These are phyloP conservation scores for Alternaria rosae DNA, from an alignment of 2,329 filamentous ascomycete genomes.

Conservation along the genomic window DNA sequence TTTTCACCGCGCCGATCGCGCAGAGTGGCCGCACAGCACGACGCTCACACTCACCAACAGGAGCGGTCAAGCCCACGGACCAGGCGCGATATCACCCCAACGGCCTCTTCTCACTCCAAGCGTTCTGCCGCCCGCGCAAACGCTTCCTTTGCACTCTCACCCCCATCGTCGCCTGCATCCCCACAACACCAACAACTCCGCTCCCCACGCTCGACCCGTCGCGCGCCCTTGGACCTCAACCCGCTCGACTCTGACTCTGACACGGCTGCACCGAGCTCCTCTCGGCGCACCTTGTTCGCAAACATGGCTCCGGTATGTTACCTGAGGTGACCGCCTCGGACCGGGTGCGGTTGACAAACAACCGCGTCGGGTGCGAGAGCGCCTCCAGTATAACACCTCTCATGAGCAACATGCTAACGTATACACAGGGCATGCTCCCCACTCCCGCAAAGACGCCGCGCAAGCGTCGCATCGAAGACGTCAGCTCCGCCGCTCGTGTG, in stretches of 20 bases:
- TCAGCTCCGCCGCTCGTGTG: constrained; percentile 60
- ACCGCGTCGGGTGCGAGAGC: neutral
- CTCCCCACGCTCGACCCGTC: constrained; percentile 43
- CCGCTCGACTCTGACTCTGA: constrained; percentile 44
- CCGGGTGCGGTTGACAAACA: constrained; percentile 1
- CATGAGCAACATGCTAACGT: constrained; percentile 12
- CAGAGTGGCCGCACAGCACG: constrained; percentile 66
- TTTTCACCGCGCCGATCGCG: constrained; percentile 72
- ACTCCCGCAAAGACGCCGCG: constrained; percentile 80
- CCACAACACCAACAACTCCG: constrained; percentile 39
- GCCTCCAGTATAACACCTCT: neutral
- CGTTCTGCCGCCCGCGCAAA: constrained; percentile 49
- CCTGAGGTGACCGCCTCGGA: constrained; percentile 15
- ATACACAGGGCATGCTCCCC: constrained; percentile 66
- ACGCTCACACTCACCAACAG: constrained; percentile 37
- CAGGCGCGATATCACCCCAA: constrained; percentile 41
- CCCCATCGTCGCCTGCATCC: constrained; percentile 52
- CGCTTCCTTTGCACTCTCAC: constrained; percentile 55
- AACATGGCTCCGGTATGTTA: constrained; percentile 36
- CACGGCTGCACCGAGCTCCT: constrained; percentile 34
- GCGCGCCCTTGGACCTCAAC: constrained; percentile 27
- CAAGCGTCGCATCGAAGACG: constrained; percentile 60
- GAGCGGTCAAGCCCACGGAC: constrained; percentile 34
- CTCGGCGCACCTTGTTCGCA: constrained; percentile 31
- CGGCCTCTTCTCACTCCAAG: constrained; percentile 29